Evolutionary conservation across 2,329 filamentous ascomycete genomes (phyloP), one percentile per base, ranked within the genome.

Genomic region (Talaromyces islandicus): DNA sequence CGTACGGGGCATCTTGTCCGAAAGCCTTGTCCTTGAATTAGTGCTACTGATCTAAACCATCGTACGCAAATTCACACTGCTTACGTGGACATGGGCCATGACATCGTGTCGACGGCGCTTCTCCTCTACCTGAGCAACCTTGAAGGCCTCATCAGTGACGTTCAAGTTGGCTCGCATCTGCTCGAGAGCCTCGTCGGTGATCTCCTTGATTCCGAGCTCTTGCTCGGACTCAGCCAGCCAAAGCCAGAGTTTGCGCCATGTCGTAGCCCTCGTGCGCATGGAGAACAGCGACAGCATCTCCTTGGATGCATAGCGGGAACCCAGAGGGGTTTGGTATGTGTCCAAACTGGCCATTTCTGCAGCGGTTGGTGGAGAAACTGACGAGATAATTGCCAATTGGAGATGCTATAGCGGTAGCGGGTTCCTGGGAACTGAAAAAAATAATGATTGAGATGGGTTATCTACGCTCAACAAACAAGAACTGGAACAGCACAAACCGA

Each of bases 241-340:
- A 51, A 93, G 79, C 92, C 92, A 97, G 19, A 96, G 85, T 72
- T 90, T 83, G 64, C 92, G 86, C 91, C 91, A 95, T 59, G 86
- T 91, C 48, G 85, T 87, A 73, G 87, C 86, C 30, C 91, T 83
- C 58, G 85, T 88, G 50, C 91, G 85, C 61, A 88, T 85, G 67
- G 87, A 88, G 81, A 96, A 97, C 63, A 96, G 85, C 65, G 83
- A 82, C 68, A 87, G 83, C 89, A 94, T 92, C 76, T 89, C 88
- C 66, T 74, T 71, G 66, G 80, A 72, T 75, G 63, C 25, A 35
- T 55, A 94, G 68, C 91, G 85, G 67, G 81, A 82, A 65, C 84
- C 86, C 67, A 92, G 78, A 35, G 88, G 84, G 50, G 88, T 91
- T 77, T 88, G 82, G 72, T 88, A 86, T 59, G 77, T 77, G 70